A percentile compares a stretch with the other conserved stretches of the same genome.
phyloP scores from a whole-genome alignment of 73 alveolate species.

The Tetrahymena borealis region DNA sequence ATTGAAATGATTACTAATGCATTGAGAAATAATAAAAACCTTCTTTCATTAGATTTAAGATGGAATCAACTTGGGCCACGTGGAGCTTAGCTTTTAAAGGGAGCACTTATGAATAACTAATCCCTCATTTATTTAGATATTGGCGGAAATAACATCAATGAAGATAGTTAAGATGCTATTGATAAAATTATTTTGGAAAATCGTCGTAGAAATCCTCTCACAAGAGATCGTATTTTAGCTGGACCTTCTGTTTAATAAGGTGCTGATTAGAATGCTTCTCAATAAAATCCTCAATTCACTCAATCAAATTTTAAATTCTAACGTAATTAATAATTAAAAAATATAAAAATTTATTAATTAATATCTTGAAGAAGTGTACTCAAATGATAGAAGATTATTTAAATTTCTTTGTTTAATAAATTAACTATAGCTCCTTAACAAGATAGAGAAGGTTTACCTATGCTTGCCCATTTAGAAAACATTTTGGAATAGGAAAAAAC shows the following conservation, averaged over 20 bases:
- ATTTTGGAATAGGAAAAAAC: conserved; percentile 48
- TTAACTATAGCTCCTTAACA: neutral
- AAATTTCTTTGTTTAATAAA: too few species aligned
- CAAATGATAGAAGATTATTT: conserved; percentile 13
- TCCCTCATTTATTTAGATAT: conserved; percentile 25
- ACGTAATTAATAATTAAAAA: neutral
- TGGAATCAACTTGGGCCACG: conserved; percentile 29
- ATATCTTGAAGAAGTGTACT: neutral
- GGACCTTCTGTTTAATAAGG: neutral
- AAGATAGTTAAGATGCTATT: conserved; percentile 1
- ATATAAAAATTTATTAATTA: conserved; percentile 21
- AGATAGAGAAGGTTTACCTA: conserved; percentile 24
- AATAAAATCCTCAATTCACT: neutral
- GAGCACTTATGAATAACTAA: conserved; percentile 23
- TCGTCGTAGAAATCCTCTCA: conserved; percentile 36
- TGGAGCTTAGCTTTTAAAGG: conserved; percentile 19
- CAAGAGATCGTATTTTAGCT: neutral
- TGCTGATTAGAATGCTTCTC: neutral
- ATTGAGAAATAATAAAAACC: conserved; percentile 28
- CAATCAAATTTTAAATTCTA: neutral
- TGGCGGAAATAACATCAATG: conserved; percentile 35
- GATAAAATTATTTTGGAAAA: conserved; percentile 43
- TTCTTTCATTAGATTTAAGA: conserved; percentile 36
- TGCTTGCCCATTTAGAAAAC: conserved; percentile 41
- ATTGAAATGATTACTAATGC: conserved; percentile 37